Percentiles rank a stretch among this genome's conserved stretches.
These are phyloP conservation scores for Annulohypoxylon maeteangense DNA, from an alignment of 495 filamentous ascomycete genomes.

Conservation along the genomic window DNA sequence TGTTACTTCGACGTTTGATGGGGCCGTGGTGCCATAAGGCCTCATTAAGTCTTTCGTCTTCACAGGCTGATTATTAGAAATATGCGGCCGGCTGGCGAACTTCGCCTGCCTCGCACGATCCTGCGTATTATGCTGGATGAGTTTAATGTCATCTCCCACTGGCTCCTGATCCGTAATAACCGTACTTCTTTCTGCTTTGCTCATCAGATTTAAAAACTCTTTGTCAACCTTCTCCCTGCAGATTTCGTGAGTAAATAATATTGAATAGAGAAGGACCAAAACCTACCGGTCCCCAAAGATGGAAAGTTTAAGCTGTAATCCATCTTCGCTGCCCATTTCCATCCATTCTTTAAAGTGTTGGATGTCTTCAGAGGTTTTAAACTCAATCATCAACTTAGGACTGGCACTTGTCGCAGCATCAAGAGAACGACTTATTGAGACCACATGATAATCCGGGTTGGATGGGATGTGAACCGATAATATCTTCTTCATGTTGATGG, in stretches of 20 bases:
- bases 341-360: slow-evolving; percentile 36
- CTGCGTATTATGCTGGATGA: slow-evolving; percentile 37
- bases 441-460: slow-evolving; percentile 15
- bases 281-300: slow-evolving; percentile 25
- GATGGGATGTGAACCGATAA: neutral
- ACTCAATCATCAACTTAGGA: slow-evolving; percentile 37
- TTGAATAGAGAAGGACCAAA: neutral
- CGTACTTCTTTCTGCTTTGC: slow-evolving; percentile 3
- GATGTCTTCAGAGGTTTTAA: slow-evolving; percentile 22
- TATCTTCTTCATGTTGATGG: slow-evolving; percentile 27
- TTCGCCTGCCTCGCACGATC: slow-evolving; percentile 4
- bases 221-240: slow-evolving; percentile 33
- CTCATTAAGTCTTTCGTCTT: slow-evolving; percentile 37
- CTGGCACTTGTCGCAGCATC: slow-evolving; percentile 17
- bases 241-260: slow-evolving; percentile 16
- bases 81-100: neutral
- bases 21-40: neutral
- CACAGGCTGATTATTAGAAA: neutral
- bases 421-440: neutral
- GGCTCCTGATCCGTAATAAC: neutral
- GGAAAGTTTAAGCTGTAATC: neutral
- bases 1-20: neutral
- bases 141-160: slow-evolving; percentile 37
- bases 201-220: slow-evolving; percentile 22
- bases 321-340: neutral